Percentiles rank a stretch among this genome's conserved stretches.
phyloP scores from a whole-genome alignment of 495 filamentous ascomycete species.

The Mytilinidion resinicola region DNA sequence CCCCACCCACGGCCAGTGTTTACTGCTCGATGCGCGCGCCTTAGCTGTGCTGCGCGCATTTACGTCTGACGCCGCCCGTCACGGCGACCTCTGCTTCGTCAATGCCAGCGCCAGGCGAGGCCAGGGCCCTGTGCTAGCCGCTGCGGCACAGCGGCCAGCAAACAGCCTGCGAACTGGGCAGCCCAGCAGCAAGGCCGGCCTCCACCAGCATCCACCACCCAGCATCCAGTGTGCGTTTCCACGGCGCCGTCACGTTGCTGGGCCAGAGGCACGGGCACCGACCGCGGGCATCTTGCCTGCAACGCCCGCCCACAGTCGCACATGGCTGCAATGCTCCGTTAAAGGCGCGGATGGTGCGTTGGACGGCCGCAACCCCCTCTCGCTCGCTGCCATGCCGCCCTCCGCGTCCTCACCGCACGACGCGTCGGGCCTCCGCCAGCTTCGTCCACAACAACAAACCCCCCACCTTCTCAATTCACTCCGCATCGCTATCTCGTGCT shows the following conservation, averaged over 20 bases:
- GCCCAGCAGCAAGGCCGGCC: not conserved
- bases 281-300: constrained; percentile 22
- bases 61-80: constrained; percentile 24
- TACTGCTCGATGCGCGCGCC: too few species aligned
- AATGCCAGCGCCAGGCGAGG: constrained; percentile 6
- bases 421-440: constrained; percentile 4
- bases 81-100: constrained; percentile 17
- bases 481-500: not conserved
- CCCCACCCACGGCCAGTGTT: not conserved
- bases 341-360: not conserved
- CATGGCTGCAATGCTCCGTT: constrained; percentile 5
- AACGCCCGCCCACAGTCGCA: not conserved
- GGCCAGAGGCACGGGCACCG: constrained; percentile 9
- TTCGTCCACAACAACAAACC: not conserved
- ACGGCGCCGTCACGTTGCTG: constrained; percentile 5
- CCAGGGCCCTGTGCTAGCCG: not conserved
- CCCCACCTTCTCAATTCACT: not conserved
- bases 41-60: not conserved
- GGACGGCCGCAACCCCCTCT: not conserved
- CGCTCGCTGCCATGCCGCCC: not conserved
- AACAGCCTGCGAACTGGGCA: constrained; percentile 4
- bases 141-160: not conserved
- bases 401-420: not conserved
- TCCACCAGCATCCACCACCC: not conserved
- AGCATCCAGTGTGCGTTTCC: not conserved